Base-by-base conservation (phyloP, 768 basidiomycete species). In the Trametes cingulata region DNA sequence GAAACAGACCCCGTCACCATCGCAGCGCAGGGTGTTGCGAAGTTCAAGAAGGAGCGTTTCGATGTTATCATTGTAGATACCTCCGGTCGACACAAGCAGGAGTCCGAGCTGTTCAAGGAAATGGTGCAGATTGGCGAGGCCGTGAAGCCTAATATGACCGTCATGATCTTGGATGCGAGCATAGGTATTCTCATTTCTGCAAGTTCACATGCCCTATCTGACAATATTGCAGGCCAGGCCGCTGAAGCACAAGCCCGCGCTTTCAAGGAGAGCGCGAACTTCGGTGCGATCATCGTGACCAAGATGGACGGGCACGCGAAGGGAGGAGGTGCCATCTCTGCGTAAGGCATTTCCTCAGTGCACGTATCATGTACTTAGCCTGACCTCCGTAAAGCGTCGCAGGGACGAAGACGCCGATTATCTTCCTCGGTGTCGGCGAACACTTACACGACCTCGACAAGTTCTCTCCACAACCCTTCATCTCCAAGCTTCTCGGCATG, bases 231-330 rank as follows among this genome's bases (percentile, higher is more conserved):
- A 75, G 94, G 96, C 70, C 97, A 99, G 81, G 95, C 97, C 9
- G 97, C 97, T 14, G 97, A 99, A 71, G 90, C 92, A 6, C 97
- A 99, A 70, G 91, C 90, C 72, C 85, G 86, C 41, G 97, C 97
- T 1, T 99, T 99, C 82, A 99, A 99, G 75, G 96, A 98, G 63
- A 93, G 90, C 61, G 92, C 95, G 20, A 86, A 97, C 71, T 99
- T 99, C 71, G 97, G 96, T 58, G 97, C 96, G 2, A 99, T 99
- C 65, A 97, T 99, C 60, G 97, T 99, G 15, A 99, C 97, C 12
- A 99, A 99, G 77, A 93, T 99, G 87, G 97, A 99, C 67, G 97
- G 97, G 4, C 97, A 99, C 68, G 97, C 97, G 1, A 98, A 97
- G 72, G 97, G 97, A 56, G 97, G 97, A 73, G 97, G 97, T 22